Evolutionary conservation across 2,329 filamentous ascomycete species (phyloP), one percentile per base, ranked within the genome.

Genomic region (Botrytis cinerea): DNA sequence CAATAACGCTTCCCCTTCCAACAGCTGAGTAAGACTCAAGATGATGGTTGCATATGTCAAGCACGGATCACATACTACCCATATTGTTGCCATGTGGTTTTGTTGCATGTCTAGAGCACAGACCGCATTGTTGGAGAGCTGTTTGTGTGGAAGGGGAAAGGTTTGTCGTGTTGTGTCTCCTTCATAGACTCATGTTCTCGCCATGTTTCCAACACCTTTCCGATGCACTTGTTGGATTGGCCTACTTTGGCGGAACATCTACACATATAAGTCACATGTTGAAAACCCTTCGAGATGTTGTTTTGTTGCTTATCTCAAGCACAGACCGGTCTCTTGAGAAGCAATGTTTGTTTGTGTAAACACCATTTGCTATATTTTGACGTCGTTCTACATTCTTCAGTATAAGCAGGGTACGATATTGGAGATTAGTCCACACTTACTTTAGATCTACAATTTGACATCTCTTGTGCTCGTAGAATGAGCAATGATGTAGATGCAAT

Each of bases 21-120:
- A 22, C 10, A 68, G 25, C 46, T 32, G 64, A 68, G 46, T 40
- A 68, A 54, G 25, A 43, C 64, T 28, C 38, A 22, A 43, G 35
- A 57, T 32, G 9, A 54, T 57, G 64, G 35, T 68, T 57, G 48
- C 46, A 68, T 68, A 57, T 43, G 35, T 68, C 64, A 68, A 68
- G 64, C 64, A 54, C 48, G 35, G 64, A 68, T 68, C 64, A 68
- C 48, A 54, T 68, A 57, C 46, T 68, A 68, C 48, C 46, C 64
- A 68, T 43, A 28, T 32, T 28, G 22, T 70, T 62, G 22, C 14
- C 57, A 62, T 70, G 22, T 32, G n/a, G 54, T 46, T 70, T 70
- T 70, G 68, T 70, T 70, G 68, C 68, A 70, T 61, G 20, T 62
- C 40, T 68, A 20, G 35, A 68, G 64, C 46, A 68, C 46, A 68